A percentile compares a stretch with the other conserved stretches of the same genome.
These are phyloP conservation scores for Lasiosphaeria miniovina DNA, from an alignment of 495 filamentous ascomycete species.

Conservation along the genomic window DNA sequence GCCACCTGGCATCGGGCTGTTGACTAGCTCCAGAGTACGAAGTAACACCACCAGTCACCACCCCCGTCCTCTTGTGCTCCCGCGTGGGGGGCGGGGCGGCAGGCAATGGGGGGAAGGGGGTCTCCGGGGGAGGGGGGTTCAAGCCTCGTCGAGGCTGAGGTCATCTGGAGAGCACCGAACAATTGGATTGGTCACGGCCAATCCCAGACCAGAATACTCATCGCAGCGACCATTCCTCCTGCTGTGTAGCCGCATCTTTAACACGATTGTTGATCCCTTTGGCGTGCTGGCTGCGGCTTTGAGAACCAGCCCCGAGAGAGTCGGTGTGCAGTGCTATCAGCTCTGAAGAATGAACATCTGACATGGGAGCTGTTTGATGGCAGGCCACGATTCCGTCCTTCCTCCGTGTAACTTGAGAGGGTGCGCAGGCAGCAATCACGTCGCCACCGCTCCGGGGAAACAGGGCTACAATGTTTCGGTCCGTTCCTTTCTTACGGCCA, in stretches of 20 bases:
- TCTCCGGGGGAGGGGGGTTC: neutral
- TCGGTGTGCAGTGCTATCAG: no score
- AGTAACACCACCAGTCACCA: neutral
- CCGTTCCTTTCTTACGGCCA: conserved; percentile 23
- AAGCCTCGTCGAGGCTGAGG: neutral
- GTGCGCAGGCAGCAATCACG: neutral
- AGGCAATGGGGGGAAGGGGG: no score
- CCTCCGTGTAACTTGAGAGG: no score
- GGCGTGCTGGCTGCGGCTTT: no score
- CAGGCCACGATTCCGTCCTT: no score
- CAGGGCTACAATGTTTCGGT: conserved; percentile 16
- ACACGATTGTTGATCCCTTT: neutral
- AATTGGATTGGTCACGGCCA: neutral
- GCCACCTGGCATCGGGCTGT: neutral
- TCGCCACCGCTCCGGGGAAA: conserved; percentile 18
- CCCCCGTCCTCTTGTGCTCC: neutral
- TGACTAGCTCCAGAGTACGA: neutral
- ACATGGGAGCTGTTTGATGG: no score
- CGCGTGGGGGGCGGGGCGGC: neutral
- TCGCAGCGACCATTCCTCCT: neutral
- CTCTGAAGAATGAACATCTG: no score
- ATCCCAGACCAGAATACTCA: neutral
- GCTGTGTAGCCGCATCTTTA: neutral
- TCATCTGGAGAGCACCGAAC: conserved; percentile 5
- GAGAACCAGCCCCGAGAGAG: no score